A percentile compares a stretch with the other conserved stretches of the same genome.
Conservation (phyloP, 768 basidiomycete genomes). For the Hirschioporus abietinus region DNA sequence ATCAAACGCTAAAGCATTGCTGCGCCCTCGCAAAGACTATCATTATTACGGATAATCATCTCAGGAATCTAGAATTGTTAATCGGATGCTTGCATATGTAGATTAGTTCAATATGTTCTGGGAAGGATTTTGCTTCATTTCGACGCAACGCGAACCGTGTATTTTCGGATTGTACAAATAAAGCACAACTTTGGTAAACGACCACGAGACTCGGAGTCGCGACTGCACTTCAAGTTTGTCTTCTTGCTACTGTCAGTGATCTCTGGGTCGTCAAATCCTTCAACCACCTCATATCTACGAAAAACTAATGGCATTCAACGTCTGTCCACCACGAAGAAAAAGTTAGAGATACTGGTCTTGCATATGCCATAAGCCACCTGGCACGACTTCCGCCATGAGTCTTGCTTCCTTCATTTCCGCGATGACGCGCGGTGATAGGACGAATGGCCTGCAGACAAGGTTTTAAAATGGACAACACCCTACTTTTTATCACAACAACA, state of each 20-base stretch:
- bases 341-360: neutral
- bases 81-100: neutral
- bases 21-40: neutral
- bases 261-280: too few species aligned
- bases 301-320: neutral
- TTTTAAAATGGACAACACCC: neutral
- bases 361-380: neutral
- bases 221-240: neutral
- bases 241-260: too few species aligned
- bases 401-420: neutral
- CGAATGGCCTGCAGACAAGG: neutral
- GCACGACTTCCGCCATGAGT: neutral
- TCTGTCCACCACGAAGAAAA: neutral
- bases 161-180: neutral
- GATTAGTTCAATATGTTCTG: neutral
- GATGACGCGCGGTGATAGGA: neutral
- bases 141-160: neutral
- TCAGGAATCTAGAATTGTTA: neutral
- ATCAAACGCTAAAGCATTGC: neutral
- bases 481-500: neutral
- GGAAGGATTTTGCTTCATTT: neutral
- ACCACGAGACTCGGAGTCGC: too few species aligned
- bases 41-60: neutral
- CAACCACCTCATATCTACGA: neutral
- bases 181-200: neutral